Evolutionary conservation across 2,329 filamentous ascomycete species (phyloP).

Genomic region (Lasiodiplodia hormozganensis): DNA sequence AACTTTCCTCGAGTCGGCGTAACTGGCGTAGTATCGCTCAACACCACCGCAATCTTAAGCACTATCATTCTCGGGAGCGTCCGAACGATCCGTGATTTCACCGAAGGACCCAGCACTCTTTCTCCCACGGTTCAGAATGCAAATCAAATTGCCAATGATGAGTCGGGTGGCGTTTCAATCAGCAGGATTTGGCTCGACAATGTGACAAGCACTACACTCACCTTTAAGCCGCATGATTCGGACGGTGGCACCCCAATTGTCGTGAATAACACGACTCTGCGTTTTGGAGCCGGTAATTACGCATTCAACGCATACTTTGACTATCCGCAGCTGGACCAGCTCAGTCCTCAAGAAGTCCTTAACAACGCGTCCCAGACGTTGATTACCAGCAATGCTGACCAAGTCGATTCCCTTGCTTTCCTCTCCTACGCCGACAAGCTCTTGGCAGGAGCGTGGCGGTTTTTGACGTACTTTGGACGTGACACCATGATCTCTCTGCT

Average conservation of each 20-base stretch:
- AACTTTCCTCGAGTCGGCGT: slow-evolving; percentile 60
- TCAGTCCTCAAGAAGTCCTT: slow-evolving; percentile 59
- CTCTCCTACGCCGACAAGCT: slow-evolving; percentile 69
- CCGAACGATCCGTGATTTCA: slow-evolving; percentile 68
- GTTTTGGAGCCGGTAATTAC: slow-evolving; percentile 63
- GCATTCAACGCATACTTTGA: slow-evolving; percentile 65
- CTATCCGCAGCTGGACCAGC: slow-evolving; percentile 66
- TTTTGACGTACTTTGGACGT: slow-evolving; percentile 71
- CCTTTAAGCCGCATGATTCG: slow-evolving; percentile 50
- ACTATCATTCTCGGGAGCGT: slow-evolving; percentile 68
- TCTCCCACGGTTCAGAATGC: slow-evolving; percentile 62
- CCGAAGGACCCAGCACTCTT: slow-evolving; percentile 63
- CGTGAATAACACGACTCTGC: slow-evolving; percentile 49
- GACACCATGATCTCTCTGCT: slow-evolving; percentile 69
- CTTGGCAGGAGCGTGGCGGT: slow-evolving; percentile 69
- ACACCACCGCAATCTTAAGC: slow-evolving; percentile 62
- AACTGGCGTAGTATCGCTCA: slow-evolving; percentile 62
- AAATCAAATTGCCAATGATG: slow-evolving; percentile 50
- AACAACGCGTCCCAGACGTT: slow-evolving; percentile 56
- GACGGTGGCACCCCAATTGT: slow-evolving; percentile 31
- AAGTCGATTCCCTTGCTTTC: slow-evolving; percentile 65
- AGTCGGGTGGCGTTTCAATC: slow-evolving; percentile 56
- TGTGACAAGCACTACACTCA: slow-evolving; percentile 62
- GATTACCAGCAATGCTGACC: slow-evolving; percentile 53
- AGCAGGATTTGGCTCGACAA: slow-evolving; percentile 68